Percentiles rank a stretch among this genome's conserved stretches.
These are phyloP conservation scores for Acorus gramineus DNA, from an alignment of 106 monocot genomes.

Conservation along the genomic window DNA sequence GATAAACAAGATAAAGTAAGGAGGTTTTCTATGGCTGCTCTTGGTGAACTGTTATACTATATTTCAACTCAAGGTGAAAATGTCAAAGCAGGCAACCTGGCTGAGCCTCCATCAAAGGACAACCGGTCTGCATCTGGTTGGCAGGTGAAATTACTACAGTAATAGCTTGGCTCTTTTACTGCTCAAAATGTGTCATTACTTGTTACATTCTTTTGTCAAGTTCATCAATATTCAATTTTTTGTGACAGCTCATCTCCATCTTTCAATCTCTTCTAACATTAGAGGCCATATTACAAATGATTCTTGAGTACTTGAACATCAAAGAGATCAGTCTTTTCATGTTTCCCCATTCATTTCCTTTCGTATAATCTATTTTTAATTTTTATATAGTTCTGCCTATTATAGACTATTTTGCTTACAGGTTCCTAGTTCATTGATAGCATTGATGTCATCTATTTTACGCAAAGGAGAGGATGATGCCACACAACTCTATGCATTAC, in stretches of 20 bases:
- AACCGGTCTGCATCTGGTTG: slow-evolving; percentile 38
- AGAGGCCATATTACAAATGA: not conserved
- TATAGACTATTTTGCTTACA: slow-evolving; percentile 11
- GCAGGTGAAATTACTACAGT: slow-evolving; percentile 55
- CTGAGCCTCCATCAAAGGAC: slow-evolving; percentile 80
- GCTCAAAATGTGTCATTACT: not conserved
- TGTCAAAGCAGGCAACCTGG: slow-evolving; percentile 28
- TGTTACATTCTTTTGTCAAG: not conserved
- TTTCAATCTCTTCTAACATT: not conserved
- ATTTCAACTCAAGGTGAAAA: slow-evolving; percentile 70
- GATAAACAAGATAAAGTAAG: slow-evolving; percentile 91
- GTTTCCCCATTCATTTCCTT: not conserved
- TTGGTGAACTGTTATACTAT: slow-evolving; percentile 93
- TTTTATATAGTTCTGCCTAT: not conserved
- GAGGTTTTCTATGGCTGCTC: slow-evolving; percentile 88
- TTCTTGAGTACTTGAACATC: too few relatives aligned
- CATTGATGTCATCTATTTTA: slow-evolving; percentile 77
- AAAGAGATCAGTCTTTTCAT: not conserved
- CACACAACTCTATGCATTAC: slow-evolving; percentile 83
- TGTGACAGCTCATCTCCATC: not conserved
- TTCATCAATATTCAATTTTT: too few relatives aligned
- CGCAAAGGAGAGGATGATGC: slow-evolving; percentile 93
- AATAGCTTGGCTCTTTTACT: not conserved
- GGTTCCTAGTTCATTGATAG: slow-evolving; percentile 79
- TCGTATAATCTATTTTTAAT: not conserved